A percentile compares a stretch with the other conserved stretches of the same genome.
Conservation (phyloP, 768 basidiomycete species). For the Daedaleopsis sinensis region DNA sequence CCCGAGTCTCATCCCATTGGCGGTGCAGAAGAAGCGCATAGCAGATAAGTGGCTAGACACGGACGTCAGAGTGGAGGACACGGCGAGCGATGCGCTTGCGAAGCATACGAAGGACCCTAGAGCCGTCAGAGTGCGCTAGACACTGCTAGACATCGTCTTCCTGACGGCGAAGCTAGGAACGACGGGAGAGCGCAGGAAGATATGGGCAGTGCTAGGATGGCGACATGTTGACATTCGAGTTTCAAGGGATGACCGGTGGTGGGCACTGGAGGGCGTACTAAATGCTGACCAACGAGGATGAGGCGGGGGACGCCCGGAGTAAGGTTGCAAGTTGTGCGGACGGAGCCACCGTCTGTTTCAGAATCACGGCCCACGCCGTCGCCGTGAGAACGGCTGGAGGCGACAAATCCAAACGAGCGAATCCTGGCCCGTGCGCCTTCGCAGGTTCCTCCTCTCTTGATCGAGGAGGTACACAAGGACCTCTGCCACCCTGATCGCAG, state of each 20-base stretch:
- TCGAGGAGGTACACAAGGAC: conserved; percentile 8
- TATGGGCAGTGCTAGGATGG: conserved; percentile 18
- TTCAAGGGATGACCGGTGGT: conserved; percentile 16
- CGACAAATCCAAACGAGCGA: conserved; percentile 1
- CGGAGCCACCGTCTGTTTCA: conserved; percentile 14
- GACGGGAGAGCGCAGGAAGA: conserved; percentile 3
- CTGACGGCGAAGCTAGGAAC: conserved; percentile 14
- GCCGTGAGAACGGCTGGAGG: conserved; percentile 16
- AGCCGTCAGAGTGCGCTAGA: conserved; percentile 2
- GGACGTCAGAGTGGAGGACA: background rate
- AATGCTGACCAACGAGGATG: conserved; percentile 13
- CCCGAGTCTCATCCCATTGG: background rate
- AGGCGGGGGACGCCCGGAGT: conserved; percentile 7
- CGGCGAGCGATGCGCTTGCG: background rate
- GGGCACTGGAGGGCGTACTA: background rate
- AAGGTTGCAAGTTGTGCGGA: conserved; percentile 6
- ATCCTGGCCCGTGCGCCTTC: conserved; percentile 8
- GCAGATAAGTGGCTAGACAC: background rate
- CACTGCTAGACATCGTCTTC: background rate
- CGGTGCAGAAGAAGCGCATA: background rate
- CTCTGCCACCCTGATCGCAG: conserved; percentile 16
- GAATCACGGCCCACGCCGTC: conserved; percentile 18
- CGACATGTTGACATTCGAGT: conserved; percentile 11
- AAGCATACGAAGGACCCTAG: background rate
- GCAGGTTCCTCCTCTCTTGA: conserved; percentile 9